Conservation (phyloP, 257 asterid species). For the Anisodus tanguticus region DNA sequence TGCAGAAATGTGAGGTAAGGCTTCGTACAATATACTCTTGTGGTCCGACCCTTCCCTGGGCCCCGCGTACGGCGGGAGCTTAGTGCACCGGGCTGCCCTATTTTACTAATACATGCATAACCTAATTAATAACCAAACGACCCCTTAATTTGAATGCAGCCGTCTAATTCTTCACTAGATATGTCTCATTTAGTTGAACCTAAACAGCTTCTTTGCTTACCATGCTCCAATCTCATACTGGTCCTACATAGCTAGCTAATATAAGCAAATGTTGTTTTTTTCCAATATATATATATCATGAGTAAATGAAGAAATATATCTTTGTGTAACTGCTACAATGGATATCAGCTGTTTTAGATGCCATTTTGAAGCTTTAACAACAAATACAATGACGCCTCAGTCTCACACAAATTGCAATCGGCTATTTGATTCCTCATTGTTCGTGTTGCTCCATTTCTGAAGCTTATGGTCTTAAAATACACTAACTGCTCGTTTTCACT, state of each 20-base stretch:
- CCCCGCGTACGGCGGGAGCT: no score
- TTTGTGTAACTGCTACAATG: background rate
- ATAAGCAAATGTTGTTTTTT: background rate
- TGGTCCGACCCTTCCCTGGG: no score
- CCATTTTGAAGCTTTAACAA: background rate
- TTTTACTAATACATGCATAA: no score
- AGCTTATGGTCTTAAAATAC: background rate
- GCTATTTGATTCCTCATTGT: background rate
- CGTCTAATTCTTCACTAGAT: background rate
- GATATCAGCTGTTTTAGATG: background rate
- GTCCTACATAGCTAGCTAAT: background rate
- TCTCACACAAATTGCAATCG: background rate
- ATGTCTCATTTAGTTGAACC: background rate
- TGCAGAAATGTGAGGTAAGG: no score
- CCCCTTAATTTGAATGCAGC: background rate
- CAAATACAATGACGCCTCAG: background rate
- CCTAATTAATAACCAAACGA: no score
- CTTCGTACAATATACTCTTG: no score
- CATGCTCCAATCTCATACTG: background rate
- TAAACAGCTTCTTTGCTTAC: background rate
- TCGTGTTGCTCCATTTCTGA: background rate
- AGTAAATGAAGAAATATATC: background rate
- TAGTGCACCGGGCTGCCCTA: no score
- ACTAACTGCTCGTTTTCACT: conserved; percentile 4
- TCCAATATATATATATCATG: background rate